Base-by-base conservation (phyloP, 352 stramenopile species). In the Pythium graminicola region DNA sequence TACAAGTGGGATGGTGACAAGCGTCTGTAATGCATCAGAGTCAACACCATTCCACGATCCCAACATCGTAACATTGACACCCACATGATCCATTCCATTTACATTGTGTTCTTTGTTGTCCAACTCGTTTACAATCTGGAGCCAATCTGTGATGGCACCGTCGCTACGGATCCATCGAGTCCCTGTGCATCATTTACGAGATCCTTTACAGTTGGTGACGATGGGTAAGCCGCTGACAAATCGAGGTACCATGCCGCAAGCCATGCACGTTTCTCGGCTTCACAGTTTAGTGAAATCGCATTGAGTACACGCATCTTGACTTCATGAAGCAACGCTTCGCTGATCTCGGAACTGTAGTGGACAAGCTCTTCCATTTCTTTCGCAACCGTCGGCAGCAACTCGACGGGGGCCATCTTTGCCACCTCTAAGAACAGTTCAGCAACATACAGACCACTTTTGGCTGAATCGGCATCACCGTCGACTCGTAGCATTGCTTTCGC, bases 1-100 rank as follows among this genome's bases (percentile, higher is more conserved):
- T 99, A 98, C 75, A 80, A 96, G 67, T 95, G 81, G 81, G 78
- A 90, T 55, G 76, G 80, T 42, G 80, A 90, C 59, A 90, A 90
- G 60, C 80, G 80, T 20, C 64, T 82, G 23, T 89, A 79, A 84
- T 9, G 8, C 31, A 9, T 36, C 31, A 36, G 9, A 14, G 8
- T 14, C 14, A 36, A 36, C 9, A 14, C 31, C 31, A 49, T 5
- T 24, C 4, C 10, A 17, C 14, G 28, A n/a, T 48, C 13, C 3
- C n/a, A n/a, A n/a, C n/a, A n/a, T n/a, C n/a, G n/a, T n/a, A n/a
- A n/a, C n/a, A n/a, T n/a, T n/a, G n/a, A n/a, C n/a, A n/a, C n/a
- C n/a, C n/a, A n/a, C n/a, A n/a, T 36, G 31, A 36, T 36, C 8
- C 31, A 14, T 36, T 14, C 14, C 31, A 36, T 14, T 36, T 36